A percentile compares a stretch with the other conserved stretches of the same genome.
phyloP scores from a whole-genome alignment of 75 land plant genomes.

The Selaginella moellendorffii region DNA sequence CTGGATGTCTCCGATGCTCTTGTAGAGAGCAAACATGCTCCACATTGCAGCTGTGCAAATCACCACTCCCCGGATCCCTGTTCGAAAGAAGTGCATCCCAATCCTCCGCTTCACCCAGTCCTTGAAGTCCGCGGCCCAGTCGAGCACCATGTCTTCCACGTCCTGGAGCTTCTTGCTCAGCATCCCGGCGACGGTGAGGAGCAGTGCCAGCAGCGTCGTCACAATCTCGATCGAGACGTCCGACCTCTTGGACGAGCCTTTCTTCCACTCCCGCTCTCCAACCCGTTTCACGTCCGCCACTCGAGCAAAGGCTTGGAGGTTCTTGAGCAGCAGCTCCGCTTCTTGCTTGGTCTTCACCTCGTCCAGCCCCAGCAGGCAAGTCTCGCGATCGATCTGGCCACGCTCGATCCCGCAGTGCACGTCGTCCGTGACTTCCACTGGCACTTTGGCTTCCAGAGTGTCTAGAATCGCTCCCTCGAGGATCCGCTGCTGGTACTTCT shows the following conservation, averaged over 20 bases:
- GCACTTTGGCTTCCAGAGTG: neutral
- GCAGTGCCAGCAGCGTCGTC: neutral
- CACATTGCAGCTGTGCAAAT: neutral
- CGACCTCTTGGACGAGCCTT: neutral
- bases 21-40: neutral
- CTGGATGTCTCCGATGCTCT: neutral
- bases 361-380: neutral
- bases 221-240: neutral
- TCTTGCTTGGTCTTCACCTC: neutral
- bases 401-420: neutral
- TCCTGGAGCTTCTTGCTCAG: neutral
- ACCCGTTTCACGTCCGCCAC: neutral
- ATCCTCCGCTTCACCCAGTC: neutral
- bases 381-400: neutral
- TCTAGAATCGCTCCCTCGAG: neutral
- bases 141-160: neutral
- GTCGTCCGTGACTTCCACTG: neutral
- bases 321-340: neutral
- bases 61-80: neutral
- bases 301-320: neutral
- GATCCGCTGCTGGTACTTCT: neutral
- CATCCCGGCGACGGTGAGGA: neutral
- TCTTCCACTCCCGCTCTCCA: neutral
- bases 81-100: neutral
- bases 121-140: neutral